Percentiles rank a stretch among this genome's conserved stretches.
phyloP scores from a whole-genome alignment of 192 early-diverging fungal species.

The Mortierella alpina region DNA sequence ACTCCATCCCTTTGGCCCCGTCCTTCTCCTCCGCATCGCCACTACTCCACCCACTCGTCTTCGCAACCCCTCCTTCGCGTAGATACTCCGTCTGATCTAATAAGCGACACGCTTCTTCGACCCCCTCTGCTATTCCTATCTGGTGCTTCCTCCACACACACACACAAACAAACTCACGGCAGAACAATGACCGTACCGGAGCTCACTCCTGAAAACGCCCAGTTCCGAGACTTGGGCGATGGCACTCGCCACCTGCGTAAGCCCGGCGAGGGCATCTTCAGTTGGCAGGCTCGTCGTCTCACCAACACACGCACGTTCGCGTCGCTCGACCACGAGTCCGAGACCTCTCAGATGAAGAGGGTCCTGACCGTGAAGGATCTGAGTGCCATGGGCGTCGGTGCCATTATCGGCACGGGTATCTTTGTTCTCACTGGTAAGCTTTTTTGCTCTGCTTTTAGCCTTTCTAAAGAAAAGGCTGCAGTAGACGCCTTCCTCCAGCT shows the following conservation, averaged over 20 bases:
- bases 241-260: conserved; percentile 38
- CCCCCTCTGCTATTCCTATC: not conserved
- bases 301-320: conserved; percentile 45
- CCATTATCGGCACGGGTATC: conserved; percentile 86
- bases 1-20: too few relatives aligned
- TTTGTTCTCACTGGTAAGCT: conserved; percentile 76
- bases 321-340: conserved; percentile 48
- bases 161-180: not conserved
- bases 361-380: conserved; percentile 71
- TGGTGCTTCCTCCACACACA: not conserved
- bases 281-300: conserved; percentile 32
- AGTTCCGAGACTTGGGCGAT: conserved; percentile 26
- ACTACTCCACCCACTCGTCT: too few relatives aligned
- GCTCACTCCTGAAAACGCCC: conserved; percentile 1
- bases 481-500: too few relatives aligned
- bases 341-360: conserved; percentile 62
- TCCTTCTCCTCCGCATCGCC: too few relatives aligned
- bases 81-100: not conserved
- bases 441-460: not conserved
- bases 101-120: too few relatives aligned
- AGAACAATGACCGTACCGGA: conserved; percentile 35
- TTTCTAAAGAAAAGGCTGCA: not conserved
- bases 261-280: conserved; percentile 10
- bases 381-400: conserved; percentile 74
- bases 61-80: too few relatives aligned